Conservation (phyloP, 306 rosid species). For the Vigna reflexopilosa region DNA sequence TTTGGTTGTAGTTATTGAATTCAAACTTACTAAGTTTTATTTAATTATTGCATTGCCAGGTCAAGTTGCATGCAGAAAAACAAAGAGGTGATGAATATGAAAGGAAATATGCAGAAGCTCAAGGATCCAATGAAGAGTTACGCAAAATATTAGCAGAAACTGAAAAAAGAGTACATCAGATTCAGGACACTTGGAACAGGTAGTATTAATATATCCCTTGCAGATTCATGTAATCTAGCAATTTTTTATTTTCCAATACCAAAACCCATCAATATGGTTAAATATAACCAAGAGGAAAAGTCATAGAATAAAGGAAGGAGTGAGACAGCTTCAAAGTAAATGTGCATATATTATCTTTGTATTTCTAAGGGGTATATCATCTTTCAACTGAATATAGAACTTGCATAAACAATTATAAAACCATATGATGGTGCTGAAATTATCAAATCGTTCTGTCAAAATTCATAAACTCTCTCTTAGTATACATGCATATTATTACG, state of each 20-base stretch:
- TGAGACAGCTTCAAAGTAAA: constrained; percentile 9
- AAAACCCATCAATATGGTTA: constrained; percentile 7
- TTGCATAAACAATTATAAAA: constrained; percentile 29
- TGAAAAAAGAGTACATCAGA: constrained; percentile 75
- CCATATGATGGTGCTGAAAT: constrained; percentile 27
- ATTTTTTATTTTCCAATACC: constrained; percentile 36
- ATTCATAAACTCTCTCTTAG: constrained; percentile 24
- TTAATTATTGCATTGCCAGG: constrained; percentile 55
- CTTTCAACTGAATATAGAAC: background rate
- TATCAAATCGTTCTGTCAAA: constrained; percentile 8
- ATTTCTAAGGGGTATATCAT: too few relatives aligned
- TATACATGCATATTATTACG: constrained; percentile 1
- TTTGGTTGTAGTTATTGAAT: constrained; percentile 33
- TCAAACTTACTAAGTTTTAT: constrained; percentile 33
- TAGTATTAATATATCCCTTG: constrained; percentile 58
- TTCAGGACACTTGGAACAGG: constrained; percentile 92
- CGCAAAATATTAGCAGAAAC: constrained; percentile 70
- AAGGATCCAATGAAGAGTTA: constrained; percentile 66
- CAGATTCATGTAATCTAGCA: constrained; percentile 39
- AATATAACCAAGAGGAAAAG: constrained; percentile 32
- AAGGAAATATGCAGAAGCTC: constrained; percentile 69
- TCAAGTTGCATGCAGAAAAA: constrained; percentile 67
- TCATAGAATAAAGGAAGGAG: constrained; percentile 30
- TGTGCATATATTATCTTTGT: background rate
- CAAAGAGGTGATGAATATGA: constrained; percentile 74